A percentile compares a stretch with the other conserved stretches of the same genome.
Evolutionary conservation across 2,329 filamentous ascomycete species (phyloP).

Genomic region (Conoideocrella luteorostrata): DNA sequence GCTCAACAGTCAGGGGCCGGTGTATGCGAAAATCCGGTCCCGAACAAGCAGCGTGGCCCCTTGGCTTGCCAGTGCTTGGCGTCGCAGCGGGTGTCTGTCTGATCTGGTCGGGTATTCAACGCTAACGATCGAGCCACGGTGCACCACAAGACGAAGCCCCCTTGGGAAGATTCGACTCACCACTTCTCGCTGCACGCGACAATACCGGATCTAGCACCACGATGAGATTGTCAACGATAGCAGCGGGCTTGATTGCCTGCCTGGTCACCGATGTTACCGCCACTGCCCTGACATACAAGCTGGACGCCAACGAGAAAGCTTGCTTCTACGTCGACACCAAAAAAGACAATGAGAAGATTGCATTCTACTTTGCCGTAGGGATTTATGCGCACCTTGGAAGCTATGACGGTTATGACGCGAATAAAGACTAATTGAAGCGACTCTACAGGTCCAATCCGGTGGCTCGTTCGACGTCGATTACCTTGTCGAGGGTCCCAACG

Average conservation of each 20-base stretch:
- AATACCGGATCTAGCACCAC: conserved; percentile 22
- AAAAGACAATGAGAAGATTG: conserved; percentile 77
- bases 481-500: conserved; percentile 72
- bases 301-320: conserved; percentile 84
- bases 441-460: conserved; percentile 81
- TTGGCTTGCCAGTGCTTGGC: conserved; percentile 3
- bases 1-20: conserved; percentile 9
- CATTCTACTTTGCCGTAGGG: conserved; percentile 85
- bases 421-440: too few species aligned
- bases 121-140: conserved; percentile 7
- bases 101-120: neutral
- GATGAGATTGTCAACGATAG: conserved; percentile 61
- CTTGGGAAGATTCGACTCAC: conserved; percentile 2
- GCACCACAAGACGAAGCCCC: neutral
- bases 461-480: conserved; percentile 98
- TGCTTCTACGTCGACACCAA: conserved; percentile 87
- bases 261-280: conserved; percentile 67
- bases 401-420: too few species aligned
- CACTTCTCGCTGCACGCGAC: conserved; percentile 20
- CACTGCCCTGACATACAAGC: conserved; percentile 90
- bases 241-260: conserved; percentile 65
- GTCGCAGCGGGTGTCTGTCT: neutral
- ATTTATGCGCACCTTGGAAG: neutral
- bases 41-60: conserved; percentile 14
- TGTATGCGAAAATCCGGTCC: conserved; percentile 16